phyloP scores from a whole-genome alignment of 2,329 filamentous ascomycete species.

The Sclerotinia nivalis region DNA sequence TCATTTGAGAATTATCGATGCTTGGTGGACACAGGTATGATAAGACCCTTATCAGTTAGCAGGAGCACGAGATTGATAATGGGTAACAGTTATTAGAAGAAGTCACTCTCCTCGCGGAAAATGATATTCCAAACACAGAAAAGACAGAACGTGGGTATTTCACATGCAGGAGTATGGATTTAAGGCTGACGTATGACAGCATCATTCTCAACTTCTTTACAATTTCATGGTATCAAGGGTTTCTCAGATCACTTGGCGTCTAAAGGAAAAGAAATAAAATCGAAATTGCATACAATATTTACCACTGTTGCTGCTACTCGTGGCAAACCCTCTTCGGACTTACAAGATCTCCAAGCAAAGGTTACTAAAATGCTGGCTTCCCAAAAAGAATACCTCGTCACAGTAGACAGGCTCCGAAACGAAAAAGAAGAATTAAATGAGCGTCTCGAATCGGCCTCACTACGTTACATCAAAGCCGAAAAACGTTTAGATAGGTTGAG shows the following conservation, averaged over 20 bases:
- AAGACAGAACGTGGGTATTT: constrained; percentile 29
- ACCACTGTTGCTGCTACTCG: constrained; percentile 53
- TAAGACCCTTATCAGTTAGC: not conserved
- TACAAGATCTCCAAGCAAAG: constrained; percentile 71
- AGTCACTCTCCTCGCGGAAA: constrained; percentile 59
- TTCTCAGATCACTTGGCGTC: constrained; percentile 81
- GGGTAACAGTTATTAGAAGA: constrained; percentile 60
- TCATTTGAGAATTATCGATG: constrained; percentile 85
- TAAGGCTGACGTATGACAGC: constrained; percentile 45
- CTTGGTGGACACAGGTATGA: constrained; percentile 90
- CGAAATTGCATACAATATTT: constrained; percentile 71
- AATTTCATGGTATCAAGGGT: constrained; percentile 64
- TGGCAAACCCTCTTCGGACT: constrained; percentile 63
- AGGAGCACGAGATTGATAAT: constrained; percentile 26
- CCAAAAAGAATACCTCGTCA: constrained; percentile 78
- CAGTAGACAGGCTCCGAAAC: constrained; percentile 70
- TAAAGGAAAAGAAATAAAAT: constrained; percentile 74
- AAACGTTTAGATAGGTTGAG: constrained; percentile 89
- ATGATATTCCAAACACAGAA: constrained; percentile 48
- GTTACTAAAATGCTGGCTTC: constrained; percentile 73
- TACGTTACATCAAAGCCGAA: constrained; percentile 92
- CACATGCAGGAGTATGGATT: not conserved
- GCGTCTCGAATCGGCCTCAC: constrained; percentile 81
- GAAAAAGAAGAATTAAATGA: constrained; percentile 86
- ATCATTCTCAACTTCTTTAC: constrained; percentile 58